Evolutionary conservation across 1,139 yeast species (phyloP).

Genomic region (Tardiomyces depauwii): DNA sequence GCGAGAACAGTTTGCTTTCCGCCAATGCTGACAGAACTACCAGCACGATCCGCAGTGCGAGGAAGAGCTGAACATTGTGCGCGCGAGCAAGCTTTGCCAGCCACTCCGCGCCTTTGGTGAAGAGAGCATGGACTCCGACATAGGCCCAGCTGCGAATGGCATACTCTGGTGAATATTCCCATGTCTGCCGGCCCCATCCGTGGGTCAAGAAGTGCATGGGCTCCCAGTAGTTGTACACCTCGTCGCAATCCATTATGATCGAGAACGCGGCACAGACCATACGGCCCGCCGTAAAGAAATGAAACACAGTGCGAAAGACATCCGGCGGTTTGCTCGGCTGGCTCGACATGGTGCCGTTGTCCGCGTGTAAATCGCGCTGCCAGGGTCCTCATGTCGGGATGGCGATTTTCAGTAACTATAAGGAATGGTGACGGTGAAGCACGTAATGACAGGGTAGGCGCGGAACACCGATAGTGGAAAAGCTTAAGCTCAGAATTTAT

Average conservation of each 20-base stretch:
- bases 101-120: conserved; percentile 11
- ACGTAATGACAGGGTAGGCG: too few species aligned
- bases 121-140: conserved; percentile 25
- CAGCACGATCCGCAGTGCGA: conserved; percentile 42
- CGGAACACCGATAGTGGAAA: too few species aligned
- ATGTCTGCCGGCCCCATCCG: conserved; percentile 85
- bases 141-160: conserved; percentile 85
- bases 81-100: conserved; percentile 4
- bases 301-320: conserved; percentile 2
- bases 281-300: conserved; percentile 26
- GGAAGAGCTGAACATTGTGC: conserved; percentile 21
- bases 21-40: conserved; percentile 42
- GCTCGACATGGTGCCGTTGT: too few species aligned
- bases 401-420: too few species aligned
- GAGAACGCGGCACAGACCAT: conserved; percentile 41
- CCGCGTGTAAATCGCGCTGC: too few species aligned
- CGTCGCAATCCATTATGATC: conserved; percentile 80
- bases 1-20: conserved; percentile 40
- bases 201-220: conserved; percentile 72
- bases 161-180: conserved; percentile 92
- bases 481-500: too few species aligned
- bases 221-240: conserved; percentile 82
- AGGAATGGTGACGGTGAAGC: too few species aligned
- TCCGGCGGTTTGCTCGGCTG: too few species aligned
- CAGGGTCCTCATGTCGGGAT: too few species aligned